These are phyloP conservation scores for Cladophialophora carrionii DNA, from an alignment of 2,329 filamentous ascomycete genomes.

Conservation along the genomic window DNA sequence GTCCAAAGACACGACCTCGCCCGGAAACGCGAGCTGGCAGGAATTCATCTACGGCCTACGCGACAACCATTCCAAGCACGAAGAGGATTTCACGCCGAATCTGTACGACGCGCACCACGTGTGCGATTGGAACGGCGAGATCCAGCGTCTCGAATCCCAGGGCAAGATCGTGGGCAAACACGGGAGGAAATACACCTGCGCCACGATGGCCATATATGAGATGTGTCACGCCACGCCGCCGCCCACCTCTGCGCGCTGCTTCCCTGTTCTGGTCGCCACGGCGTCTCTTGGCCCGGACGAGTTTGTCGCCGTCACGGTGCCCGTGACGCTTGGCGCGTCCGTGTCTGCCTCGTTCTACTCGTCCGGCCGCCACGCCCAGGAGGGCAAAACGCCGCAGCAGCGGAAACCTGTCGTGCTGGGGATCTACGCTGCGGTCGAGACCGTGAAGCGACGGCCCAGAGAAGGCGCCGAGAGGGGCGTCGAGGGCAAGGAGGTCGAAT, in stretches of 20 bases:
- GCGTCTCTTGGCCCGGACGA: constrained; percentile 33
- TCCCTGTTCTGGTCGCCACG: constrained; percentile 41
- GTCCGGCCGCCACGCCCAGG: constrained; percentile 37
- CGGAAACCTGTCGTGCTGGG: constrained; percentile 39
- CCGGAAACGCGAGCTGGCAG: constrained; percentile 45
- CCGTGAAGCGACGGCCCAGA: constrained; percentile 20
- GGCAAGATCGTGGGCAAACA: constrained; percentile 8
- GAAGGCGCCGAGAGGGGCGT: constrained; percentile 45
- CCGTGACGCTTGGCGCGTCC: constrained; percentile 37
- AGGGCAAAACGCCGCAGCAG: constrained; percentile 37
- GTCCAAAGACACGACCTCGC: constrained; percentile 33
- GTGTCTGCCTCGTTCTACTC: constrained; percentile 39
- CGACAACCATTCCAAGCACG: constrained; percentile 47
- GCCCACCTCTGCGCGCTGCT: constrained; percentile 39
- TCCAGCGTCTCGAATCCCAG: constrained; percentile 21
- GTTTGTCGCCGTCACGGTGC: constrained; percentile 42
- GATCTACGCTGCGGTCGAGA: constrained; percentile 37
- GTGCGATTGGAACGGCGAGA: constrained; percentile 39
- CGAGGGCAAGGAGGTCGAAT: constrained; percentile 64
- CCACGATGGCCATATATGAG: constrained; percentile 38
- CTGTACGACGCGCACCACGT: constrained; percentile 41
- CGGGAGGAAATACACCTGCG: constrained; percentile 14
- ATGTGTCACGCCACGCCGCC: constrained; percentile 42
- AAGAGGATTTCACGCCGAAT: constrained; percentile 48
- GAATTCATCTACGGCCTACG: constrained; percentile 47